Evolutionary conservation across 1,139 yeast genomes (phyloP).

Genomic region (Kazachstania sp.): DNA sequence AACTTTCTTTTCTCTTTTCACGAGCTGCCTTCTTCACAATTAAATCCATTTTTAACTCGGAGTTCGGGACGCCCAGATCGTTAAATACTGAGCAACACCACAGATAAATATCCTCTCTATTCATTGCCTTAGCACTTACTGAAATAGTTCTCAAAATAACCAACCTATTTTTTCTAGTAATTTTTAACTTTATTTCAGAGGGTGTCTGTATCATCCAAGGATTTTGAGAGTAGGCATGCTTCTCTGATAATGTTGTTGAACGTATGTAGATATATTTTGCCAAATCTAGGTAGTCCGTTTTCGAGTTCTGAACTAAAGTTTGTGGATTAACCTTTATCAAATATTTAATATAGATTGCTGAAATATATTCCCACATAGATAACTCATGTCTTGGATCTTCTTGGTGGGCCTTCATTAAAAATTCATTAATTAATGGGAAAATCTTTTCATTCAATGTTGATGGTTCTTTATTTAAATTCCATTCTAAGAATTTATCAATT

Average conservation of each 20-base stretch:
- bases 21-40: slow-evolving; percentile 6
- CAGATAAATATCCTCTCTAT: slow-evolving; percentile 16
- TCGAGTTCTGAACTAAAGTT: background rate
- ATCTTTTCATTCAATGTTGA: background rate
- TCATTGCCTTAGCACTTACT: slow-evolving; percentile 11
- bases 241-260: background rate
- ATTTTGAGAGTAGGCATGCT: slow-evolving; percentile 6
- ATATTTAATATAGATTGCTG: slow-evolving; percentile 20
- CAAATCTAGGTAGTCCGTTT: slow-evolving; percentile 9
- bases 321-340: slow-evolving; percentile 1
- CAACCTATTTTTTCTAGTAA: slow-evolving; percentile 15
- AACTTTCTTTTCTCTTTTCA: background rate
- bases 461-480: slow-evolving; percentile 10
- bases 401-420: slow-evolving; percentile 17
- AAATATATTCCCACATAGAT: slow-evolving; percentile 19
- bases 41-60: slow-evolving; percentile 21
- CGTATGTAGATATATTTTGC: slow-evolving; percentile 16
- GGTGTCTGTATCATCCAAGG: slow-evolving; percentile 21
- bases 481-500: slow-evolving; percentile 15
- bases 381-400: slow-evolving; percentile 16
- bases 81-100: slow-evolving; percentile 24
- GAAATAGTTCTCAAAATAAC: slow-evolving; percentile 23
- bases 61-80: slow-evolving; percentile 14
- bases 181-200: slow-evolving; percentile 12
- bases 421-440: slow-evolving; percentile 12